These are phyloP conservation scores for Oryza glaberrima DNA, from an alignment of 176 grass and related monocot genomes.

Conservation along the genomic window DNA sequence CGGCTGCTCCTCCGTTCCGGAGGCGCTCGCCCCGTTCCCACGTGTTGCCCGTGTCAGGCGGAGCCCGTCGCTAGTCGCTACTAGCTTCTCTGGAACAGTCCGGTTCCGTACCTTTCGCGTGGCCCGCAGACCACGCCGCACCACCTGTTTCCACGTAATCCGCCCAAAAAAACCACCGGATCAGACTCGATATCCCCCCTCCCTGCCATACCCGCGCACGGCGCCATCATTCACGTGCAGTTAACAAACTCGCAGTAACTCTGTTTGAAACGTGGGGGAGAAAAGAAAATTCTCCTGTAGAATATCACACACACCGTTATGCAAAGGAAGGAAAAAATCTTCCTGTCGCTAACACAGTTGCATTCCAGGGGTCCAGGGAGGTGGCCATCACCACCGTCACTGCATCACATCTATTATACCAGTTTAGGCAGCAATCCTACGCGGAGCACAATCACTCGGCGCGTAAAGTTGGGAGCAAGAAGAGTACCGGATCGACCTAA, in stretches of 20 bases:
- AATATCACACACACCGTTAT: background rate
- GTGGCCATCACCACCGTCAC: background rate
- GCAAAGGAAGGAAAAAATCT: background rate
- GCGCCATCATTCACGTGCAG: conserved; percentile 24
- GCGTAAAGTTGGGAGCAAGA: background rate
- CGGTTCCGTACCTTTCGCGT: conserved; percentile 5
- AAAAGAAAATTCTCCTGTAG: background rate
- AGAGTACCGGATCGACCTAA: conserved; percentile 9
- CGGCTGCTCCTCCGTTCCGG: conserved; percentile 28
- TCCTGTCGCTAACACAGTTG: background rate
- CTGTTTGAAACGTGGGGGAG: background rate
- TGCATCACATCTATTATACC: background rate
- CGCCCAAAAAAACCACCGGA: background rate
- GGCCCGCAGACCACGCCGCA: background rate
- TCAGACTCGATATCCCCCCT: background rate
- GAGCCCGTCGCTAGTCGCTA: background rate
- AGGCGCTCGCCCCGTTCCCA: conserved; percentile 31
- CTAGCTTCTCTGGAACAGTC: conserved; percentile 12
- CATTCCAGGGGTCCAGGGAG: background rate
- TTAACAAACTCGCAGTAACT: background rate
- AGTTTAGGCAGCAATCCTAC: conserved; percentile 12
- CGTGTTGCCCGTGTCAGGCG: conserved; percentile 28
- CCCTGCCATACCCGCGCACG: background rate
- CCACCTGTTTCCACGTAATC: conserved; percentile 26
- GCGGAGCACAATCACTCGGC: conserved; percentile 32